A percentile compares a stretch with the other conserved stretches of the same genome.
These are phyloP conservation scores for Paragyromitra xinjiangensis DNA, from an alignment of 495 filamentous ascomycete genomes.

Conservation along the genomic window DNA sequence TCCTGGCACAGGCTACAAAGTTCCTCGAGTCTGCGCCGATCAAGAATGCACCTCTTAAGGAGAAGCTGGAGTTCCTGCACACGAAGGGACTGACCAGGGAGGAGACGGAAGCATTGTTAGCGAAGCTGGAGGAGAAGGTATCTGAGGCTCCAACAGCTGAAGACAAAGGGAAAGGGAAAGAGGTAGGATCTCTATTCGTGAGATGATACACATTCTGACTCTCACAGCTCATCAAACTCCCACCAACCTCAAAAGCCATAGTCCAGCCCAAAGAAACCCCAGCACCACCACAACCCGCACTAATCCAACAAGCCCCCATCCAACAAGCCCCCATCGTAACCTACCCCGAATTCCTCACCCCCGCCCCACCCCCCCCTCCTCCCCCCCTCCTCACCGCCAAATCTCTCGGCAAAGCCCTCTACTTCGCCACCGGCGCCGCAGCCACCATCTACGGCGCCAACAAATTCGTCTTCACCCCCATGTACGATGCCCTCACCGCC, in stretches of 20 bases:
- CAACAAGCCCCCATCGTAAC: constrained; percentile 85
- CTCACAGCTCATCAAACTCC: constrained; percentile 7
- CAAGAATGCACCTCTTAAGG: constrained; percentile 71
- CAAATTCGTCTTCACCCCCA: constrained; percentile 82
- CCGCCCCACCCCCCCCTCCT: constrained; percentile 64
- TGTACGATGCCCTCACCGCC: constrained; percentile 75
- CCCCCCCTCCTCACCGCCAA: constrained; percentile 80
- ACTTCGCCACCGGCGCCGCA: constrained; percentile 75
- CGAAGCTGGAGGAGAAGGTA: constrained; percentile 58
- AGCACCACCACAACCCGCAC: constrained; percentile 27
- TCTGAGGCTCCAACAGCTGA: constrained; percentile 50
- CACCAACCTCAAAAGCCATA: constrained; percentile 30
- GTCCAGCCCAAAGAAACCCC: constrained; percentile 18
- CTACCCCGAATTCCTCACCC: constrained; percentile 91
- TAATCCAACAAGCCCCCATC: constrained; percentile 71
- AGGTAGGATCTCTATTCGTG: constrained; percentile 29
- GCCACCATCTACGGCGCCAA: constrained; percentile 80
- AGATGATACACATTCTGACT: neutral
- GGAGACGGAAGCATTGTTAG: constrained; percentile 75
- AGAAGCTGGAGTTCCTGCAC: constrained; percentile 79
- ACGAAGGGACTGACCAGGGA: constrained; percentile 75
- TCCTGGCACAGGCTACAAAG: constrained; percentile 74
- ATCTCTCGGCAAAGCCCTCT: constrained; percentile 78
- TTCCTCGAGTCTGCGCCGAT: constrained; percentile 87
- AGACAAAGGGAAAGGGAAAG: constrained; percentile 38